phyloP scores from a whole-genome alignment of 1,284 basidiomycete species.

The Pseudozyma sp. region DNA sequence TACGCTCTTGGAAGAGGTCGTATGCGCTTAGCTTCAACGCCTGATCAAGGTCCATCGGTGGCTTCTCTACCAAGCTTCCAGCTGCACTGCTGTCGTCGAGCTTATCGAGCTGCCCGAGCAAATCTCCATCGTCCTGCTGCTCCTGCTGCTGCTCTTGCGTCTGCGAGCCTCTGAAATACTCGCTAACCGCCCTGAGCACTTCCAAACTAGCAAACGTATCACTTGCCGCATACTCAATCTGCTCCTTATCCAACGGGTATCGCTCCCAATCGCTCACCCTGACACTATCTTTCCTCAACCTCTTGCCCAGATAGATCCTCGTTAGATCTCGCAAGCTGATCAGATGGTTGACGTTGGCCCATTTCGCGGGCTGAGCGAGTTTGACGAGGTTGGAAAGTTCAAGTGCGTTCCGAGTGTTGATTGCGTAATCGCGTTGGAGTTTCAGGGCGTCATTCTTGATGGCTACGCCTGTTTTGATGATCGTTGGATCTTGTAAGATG shows the following conservation, averaged over 20 bases:
- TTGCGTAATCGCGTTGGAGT: conserved; percentile 54
- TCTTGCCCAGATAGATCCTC: conserved; percentile 46
- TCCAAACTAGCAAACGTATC: conserved; percentile 60
- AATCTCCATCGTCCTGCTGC: not conserved
- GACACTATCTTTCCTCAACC: conserved; percentile 50
- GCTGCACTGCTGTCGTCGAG: not conserved
- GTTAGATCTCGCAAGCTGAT: conserved; percentile 58
- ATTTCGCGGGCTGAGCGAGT: conserved; percentile 37
- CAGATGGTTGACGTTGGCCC: conserved; percentile 24
- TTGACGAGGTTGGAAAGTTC: conserved; percentile 54
- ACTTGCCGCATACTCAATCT: conserved; percentile 60
- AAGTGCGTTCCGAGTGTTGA: conserved; percentile 39
- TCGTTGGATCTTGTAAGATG: conserved; percentile 40
- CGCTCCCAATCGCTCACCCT: conserved; percentile 53
- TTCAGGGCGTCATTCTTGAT: conserved; percentile 56
- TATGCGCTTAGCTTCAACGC: conserved; percentile 34
- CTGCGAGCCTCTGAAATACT: conserved; percentile 12
- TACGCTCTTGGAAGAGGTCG: conserved; percentile 25
- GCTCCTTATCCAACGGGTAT: conserved; percentile 28
- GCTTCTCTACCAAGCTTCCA: not conserved
- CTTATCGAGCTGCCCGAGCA: conserved; percentile 18
- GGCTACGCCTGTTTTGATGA: conserved; percentile 59
- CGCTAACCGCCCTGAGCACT: conserved; percentile 39
- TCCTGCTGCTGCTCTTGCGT: not conserved
- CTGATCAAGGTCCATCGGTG: conserved; percentile 13